Conservation (phyloP, 2,329 filamentous ascomycete species). For the Pseudopyricularia javanii region DNA sequence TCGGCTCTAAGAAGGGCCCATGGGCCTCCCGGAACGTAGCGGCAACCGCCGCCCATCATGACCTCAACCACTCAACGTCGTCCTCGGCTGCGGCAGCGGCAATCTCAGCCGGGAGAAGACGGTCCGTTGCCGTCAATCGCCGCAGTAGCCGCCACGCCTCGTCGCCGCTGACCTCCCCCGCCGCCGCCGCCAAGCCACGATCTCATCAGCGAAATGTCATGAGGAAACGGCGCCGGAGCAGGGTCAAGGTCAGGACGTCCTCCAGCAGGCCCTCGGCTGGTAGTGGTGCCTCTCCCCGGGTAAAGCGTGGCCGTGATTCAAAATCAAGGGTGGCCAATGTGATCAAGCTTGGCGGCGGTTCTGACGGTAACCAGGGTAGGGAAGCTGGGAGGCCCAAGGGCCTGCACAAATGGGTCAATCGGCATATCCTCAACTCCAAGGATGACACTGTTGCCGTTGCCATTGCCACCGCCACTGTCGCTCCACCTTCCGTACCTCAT, state of each 20-base stretch:
- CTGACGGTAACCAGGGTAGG: background rate
- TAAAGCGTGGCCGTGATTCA: conserved; percentile 1
- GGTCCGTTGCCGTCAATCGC: background rate
- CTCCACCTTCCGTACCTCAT: background rate
- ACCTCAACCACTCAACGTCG: conserved; percentile 2
- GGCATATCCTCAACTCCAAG: conserved; percentile 2
- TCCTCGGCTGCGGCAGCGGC: conserved; percentile 12
- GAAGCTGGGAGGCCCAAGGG: background rate
- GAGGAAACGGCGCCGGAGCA: conserved; percentile 17
- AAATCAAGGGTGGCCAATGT: background rate
- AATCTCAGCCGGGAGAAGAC: background rate
- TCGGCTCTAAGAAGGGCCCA: conserved; percentile 12
- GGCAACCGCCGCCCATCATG: conserved; percentile 7
- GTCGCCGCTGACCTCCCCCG: conserved; percentile 19
- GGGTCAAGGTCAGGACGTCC: conserved; percentile 17
- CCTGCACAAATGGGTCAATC: conserved; percentile 2
- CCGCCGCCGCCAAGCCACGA: conserved; percentile 16
- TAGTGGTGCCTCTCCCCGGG: conserved; percentile 3
- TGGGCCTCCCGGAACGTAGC: conserved; percentile 4
- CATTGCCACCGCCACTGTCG: too few species aligned
- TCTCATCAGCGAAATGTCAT: conserved; percentile 22
- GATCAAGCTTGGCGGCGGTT: background rate
- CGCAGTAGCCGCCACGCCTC: background rate
- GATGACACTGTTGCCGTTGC: background rate
- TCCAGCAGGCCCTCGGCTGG: conserved; percentile 10